Base-by-base conservation (phyloP, 345 rosid species). In the Eucalyptus pumila region DNA sequence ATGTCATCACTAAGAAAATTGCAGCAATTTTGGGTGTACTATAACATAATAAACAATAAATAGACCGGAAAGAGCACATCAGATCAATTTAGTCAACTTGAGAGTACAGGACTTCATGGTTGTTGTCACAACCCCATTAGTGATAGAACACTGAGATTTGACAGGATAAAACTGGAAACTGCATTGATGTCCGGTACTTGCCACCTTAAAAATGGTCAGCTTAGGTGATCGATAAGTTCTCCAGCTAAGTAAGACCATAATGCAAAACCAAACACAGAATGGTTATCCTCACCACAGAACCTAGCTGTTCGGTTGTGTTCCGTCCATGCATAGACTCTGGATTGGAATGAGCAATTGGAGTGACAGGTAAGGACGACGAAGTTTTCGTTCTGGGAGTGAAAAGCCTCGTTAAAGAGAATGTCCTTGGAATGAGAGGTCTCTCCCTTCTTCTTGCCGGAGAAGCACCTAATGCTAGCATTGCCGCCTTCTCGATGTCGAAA, bases 281-380 rank as follows among this genome's bases (percentile, higher is more conserved):
- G 47, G 27, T 76, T 76, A 76, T 76, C 85, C 85, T 95, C 88
- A 92, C 96, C 87, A 85, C 90, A 91, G 89, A 92, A 93, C 87
- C 91, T 87, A 90, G 90, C 27, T 85, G 93, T 91, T 94, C 94
- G 88, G 45, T 86, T 30, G 89, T 89, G 87, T 89, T 88, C 86
- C 95, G 92, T 87, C 98, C 99, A 88, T 97, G 98, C 87, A 40
- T 91, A n/a, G 99, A 96, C 94, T 94, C 99, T 4, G 98, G 99
- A 91, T 96, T 96, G n/a, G 98, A 97, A 91, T 93, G 98, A 88
- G 95, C 90, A 83, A 90, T 89, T 17, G 96, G 98, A 51, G 96
- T 94, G 89, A 91, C 94, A 3, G 99, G 99, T 69, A 94, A 92
- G 23, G 98, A 96, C 87, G 95, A 94, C 51, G 98, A 88, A 87